These are phyloP conservation scores for Thalassiosira livingstoniorum DNA, from an alignment of 352 stramenopile genomes.

Conservation along the genomic window DNA sequence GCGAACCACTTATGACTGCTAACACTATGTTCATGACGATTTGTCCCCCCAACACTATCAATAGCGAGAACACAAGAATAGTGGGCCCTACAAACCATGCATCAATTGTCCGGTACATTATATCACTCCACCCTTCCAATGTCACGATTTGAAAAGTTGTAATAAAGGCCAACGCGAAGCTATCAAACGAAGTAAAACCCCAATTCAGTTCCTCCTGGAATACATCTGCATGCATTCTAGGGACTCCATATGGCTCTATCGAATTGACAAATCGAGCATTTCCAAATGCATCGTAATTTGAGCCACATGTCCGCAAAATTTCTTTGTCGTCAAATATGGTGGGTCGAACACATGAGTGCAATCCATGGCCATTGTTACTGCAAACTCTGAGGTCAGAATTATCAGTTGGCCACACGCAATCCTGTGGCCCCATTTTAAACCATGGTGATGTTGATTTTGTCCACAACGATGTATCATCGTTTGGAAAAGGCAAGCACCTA, in stretches of 20 bases:
- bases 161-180: slow-evolving; percentile 90
- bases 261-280: slow-evolving; percentile 72
- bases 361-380: slow-evolving; percentile 41
- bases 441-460: slow-evolving; percentile 48
- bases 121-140: slow-evolving; percentile 91
- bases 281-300: slow-evolving; percentile 79
- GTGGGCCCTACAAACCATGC: slow-evolving; percentile 64
- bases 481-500: slow-evolving; percentile 48
- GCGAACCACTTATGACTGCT: slow-evolving; percentile 53
- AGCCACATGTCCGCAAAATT: slow-evolving; percentile 40
- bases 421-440: slow-evolving; percentile 61
- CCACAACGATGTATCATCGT: slow-evolving; percentile 48
- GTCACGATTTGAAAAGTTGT: slow-evolving; percentile 94
- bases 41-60: slow-evolving; percentile 62
- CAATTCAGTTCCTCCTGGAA: slow-evolving; percentile 87
- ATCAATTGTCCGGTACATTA: slow-evolving; percentile 91
- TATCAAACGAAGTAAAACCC: slow-evolving; percentile 94
- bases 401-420: slow-evolving; percentile 94
- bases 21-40: slow-evolving; percentile 71
- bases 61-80: slow-evolving; percentile 55
- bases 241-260: slow-evolving; percentile 54
- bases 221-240: slow-evolving; percentile 63
- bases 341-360: slow-evolving; percentile 38
- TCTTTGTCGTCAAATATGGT: slow-evolving; percentile 13
- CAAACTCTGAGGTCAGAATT: slow-evolving; percentile 87